Evolutionary conservation across 1,284 basidiomycete genomes (phyloP).

Genomic region (Cutaneotrichosporon arboriforme): DNA sequence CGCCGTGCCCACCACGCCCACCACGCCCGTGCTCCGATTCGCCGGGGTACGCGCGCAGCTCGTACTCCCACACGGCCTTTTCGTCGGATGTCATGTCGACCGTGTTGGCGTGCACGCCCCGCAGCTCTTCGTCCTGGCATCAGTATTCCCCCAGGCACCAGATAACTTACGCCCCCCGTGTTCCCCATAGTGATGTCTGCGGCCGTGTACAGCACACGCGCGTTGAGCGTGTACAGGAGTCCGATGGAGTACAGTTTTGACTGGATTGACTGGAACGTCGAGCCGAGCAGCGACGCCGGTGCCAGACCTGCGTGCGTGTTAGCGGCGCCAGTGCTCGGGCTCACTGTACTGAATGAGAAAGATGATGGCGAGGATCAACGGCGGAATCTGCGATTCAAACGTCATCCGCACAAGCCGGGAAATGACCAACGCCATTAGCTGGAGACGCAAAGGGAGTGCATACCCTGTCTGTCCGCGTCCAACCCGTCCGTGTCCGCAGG

Average conservation of each 20-base stretch:
- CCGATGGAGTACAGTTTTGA: constrained; percentile 28
- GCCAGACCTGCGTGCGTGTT: neutral
- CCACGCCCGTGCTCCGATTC: too few species aligned
- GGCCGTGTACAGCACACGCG: constrained; percentile 12
- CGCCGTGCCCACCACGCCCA: too few species aligned
- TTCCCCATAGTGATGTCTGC: neutral
- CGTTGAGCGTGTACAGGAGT: constrained; percentile 31
- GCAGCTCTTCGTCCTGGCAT: too few species aligned
- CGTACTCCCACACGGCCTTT: too few species aligned
- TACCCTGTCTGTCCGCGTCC: constrained; percentile 29
- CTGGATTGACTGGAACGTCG: constrained; percentile 26
- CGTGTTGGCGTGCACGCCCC: too few species aligned
- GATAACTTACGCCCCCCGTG: too few species aligned
- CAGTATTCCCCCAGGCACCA: too few species aligned
- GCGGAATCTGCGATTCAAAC: constrained; percentile 33
- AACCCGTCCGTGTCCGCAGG: constrained; percentile 26
- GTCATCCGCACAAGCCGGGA: constrained; percentile 27
- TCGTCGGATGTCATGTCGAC: too few species aligned
- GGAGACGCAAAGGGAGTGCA: too few species aligned
- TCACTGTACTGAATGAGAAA: constrained; percentile 28
- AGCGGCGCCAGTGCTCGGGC: neutral
- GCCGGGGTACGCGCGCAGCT: too few species aligned
- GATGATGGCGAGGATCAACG: constrained; percentile 25
- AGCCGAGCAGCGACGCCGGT: constrained; percentile 25
- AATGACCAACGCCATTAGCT: too few species aligned